Conservation (phyloP, 441 rosid genomes). For the Sinapis alba region DNA sequence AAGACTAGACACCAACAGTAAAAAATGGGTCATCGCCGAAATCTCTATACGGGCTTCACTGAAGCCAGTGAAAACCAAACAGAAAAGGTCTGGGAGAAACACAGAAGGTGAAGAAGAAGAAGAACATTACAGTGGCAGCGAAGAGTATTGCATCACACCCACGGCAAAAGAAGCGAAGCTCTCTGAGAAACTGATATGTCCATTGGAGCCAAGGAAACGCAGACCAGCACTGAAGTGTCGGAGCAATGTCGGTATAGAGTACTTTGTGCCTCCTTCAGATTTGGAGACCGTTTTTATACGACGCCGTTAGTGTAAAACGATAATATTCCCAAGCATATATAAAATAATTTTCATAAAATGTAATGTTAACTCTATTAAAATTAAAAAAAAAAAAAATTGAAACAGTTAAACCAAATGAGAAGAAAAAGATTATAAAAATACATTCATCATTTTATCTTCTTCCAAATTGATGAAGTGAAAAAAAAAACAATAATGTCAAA, state of each 20-base stretch:
- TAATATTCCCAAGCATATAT: background rate
- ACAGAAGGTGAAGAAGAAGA: constrained; percentile 37
- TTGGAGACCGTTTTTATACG: constrained; percentile 70
- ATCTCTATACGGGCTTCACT: constrained; percentile 49
- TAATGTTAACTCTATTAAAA: no score
- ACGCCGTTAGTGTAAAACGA: constrained; percentile 35
- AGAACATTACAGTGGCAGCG: constrained; percentile 28
- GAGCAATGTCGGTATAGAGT: constrained; percentile 54
- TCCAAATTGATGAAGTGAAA: no score
- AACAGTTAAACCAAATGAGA: no score
- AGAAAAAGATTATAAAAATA: no score
- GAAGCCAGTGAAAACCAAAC: constrained; percentile 63
- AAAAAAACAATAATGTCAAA: no score
- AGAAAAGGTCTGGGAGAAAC: constrained; percentile 35
- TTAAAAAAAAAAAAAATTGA: no score
- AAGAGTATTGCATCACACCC: constrained; percentile 58
- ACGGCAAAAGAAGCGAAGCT: constrained; percentile 60
- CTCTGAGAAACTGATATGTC: constrained; percentile 66
- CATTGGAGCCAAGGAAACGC: constrained; percentile 75
- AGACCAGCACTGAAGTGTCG: constrained; percentile 59
- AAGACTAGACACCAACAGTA: constrained; percentile 50
- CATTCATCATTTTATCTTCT: no score
- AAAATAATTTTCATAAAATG: no score
- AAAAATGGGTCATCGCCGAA: constrained; percentile 69
- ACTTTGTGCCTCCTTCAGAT: constrained; percentile 68